phyloP scores from a whole-genome alignment of 2,329 filamentous ascomycete species.

The Colletotrichum lini region DNA sequence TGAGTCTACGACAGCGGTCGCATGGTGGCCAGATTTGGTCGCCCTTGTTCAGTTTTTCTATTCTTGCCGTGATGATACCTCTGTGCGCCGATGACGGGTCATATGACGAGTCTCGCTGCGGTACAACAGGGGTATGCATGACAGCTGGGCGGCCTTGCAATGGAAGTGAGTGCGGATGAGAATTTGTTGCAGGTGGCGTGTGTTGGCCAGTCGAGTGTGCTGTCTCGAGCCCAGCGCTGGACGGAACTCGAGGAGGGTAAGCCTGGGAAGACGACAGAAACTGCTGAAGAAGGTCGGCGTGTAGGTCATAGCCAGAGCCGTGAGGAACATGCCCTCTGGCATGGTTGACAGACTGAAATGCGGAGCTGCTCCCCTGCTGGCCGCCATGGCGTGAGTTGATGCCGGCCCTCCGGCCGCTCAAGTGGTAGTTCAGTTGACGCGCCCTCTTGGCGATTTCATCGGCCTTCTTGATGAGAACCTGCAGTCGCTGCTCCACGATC shows the following conservation, averaged over 20 bases:
- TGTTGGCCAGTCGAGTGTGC: slow-evolving; percentile 45
- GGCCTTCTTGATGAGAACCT: slow-evolving; percentile 83
- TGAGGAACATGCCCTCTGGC: slow-evolving; percentile 46
- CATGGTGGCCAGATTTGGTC: slow-evolving; percentile 86
- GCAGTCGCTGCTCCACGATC: slow-evolving; percentile 84
- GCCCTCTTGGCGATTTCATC: slow-evolving; percentile 77
- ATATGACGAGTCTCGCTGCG: slow-evolving; percentile 48
- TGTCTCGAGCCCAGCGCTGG: slow-evolving; percentile 42
- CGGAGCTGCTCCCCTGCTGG: slow-evolving; percentile 53
- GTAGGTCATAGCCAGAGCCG: slow-evolving; percentile 61
- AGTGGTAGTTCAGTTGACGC: slow-evolving; percentile 84
- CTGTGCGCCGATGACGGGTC: slow-evolving; percentile 54
- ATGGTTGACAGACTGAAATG: slow-evolving; percentile 54
- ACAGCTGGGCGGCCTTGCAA: slow-evolving; percentile 47
- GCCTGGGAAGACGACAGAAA: slow-evolving; percentile 55
- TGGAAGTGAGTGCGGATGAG: slow-evolving; percentile 45
- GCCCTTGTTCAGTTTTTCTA: slow-evolving; percentile 82
- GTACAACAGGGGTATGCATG: slow-evolving; percentile 47
- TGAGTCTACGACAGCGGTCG: slow-evolving; percentile 84
- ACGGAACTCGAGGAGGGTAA: slow-evolving; percentile 37
- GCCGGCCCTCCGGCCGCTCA: slow-evolving; percentile 82
- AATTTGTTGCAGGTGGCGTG: slow-evolving; percentile 48
- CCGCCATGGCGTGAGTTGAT: slow-evolving; percentile 75
- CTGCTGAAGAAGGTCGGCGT: slow-evolving; percentile 70
- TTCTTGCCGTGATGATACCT: slow-evolving; percentile 78